phyloP scores from a whole-genome alignment of 208 protist species.

The Leishmania lainsoni region DNA sequence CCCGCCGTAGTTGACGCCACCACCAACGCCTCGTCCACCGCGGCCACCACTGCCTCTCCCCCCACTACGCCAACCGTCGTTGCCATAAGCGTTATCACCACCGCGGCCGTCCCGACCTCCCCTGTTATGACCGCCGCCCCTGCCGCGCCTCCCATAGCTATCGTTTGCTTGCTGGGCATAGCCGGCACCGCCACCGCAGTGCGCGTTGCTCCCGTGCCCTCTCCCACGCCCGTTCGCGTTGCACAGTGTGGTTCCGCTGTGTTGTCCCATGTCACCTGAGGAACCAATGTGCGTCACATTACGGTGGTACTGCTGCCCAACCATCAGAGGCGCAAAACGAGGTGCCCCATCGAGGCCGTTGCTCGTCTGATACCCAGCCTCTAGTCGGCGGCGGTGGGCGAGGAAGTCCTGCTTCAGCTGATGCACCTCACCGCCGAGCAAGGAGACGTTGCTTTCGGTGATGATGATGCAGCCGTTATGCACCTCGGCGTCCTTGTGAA shows the following conservation, averaged over 20 bases:
- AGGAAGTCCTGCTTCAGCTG: slow-evolving; percentile 79
- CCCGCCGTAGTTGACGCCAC: slow-evolving; percentile 19
- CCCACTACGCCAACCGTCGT: slow-evolving; percentile 4
- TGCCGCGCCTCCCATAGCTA: background rate
- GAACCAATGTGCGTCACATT: slow-evolving; percentile 1
- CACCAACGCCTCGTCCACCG: background rate
- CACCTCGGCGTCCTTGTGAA: slow-evolving; percentile 67
- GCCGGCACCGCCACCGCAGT: slow-evolving; percentile 16
- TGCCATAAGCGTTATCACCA: background rate
- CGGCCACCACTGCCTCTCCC: slow-evolving; percentile 13
- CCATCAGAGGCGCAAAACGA: slow-evolving; percentile 66
- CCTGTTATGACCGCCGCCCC: slow-evolving; percentile 7
- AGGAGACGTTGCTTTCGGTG: slow-evolving; percentile 54
- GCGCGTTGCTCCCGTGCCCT: background rate
- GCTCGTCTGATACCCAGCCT: slow-evolving; percentile 51
- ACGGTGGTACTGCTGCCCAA: slow-evolving; percentile 36
- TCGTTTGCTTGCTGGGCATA: background rate
- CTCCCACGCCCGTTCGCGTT: slow-evolving; percentile 9
- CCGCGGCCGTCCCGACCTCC: slow-evolving; percentile 15
- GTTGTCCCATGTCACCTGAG: background rate
- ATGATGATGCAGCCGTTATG: slow-evolving; percentile 78
- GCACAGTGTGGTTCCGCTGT: slow-evolving; percentile 5
- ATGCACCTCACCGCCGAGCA: slow-evolving; percentile 70
- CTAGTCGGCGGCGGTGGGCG: slow-evolving; percentile 43
- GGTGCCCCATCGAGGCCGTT: slow-evolving; percentile 68